Evolutionary conservation across 2,329 filamentous ascomycete genomes (phyloP), one percentile per base, ranked within the genome.

Genomic region (Rhynchosporium agropyri): DNA sequence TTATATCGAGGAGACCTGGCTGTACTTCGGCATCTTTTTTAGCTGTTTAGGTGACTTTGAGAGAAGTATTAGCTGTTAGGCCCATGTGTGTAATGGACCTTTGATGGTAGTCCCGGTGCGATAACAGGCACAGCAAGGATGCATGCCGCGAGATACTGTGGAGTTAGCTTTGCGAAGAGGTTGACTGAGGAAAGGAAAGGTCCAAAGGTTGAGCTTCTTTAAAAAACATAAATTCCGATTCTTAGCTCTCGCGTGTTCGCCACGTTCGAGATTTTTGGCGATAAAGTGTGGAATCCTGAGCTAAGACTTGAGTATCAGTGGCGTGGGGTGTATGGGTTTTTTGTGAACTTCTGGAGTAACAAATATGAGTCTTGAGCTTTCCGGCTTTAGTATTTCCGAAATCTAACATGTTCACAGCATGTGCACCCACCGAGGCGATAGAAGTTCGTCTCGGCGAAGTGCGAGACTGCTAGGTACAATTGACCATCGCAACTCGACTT

Each of bases 191-290:
- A 81, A 4, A 79, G 9, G 82, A 81, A 4, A 77, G 68, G 70
- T 85, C 83, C 20, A 84, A 78, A 8, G 82, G 71, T 65, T 85
- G 82, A 10, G 76, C 75, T 1, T 75, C 75, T 2, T 68, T 65
- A 1, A 82, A 82, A 81, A 55, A 83, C 74, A 70, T 82, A 83
- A 61, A 85, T 80, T 28, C 82, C 83, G 55, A 84, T 77, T 48
- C 72, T 77, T 63, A 84, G 58, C 5, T 58, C n/a, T 51, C 65
- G 62, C 6, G 36, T n/a, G 7, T 28, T 42, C 6, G 62, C 33
- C 65, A 68, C 43, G 20, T 43, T 43, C 28, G 9, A 38, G 38
- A 8, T n/a, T 28, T 3, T 43, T 5, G 38, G 8, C 9, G 20
- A 5, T 1, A 20, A 42, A 29, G 15, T 0, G 13, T 20, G 0